These are phyloP conservation scores for Clitopilus passeckerianus DNA, from an alignment of 768 basidiomycete genomes.

Conservation along the genomic window DNA sequence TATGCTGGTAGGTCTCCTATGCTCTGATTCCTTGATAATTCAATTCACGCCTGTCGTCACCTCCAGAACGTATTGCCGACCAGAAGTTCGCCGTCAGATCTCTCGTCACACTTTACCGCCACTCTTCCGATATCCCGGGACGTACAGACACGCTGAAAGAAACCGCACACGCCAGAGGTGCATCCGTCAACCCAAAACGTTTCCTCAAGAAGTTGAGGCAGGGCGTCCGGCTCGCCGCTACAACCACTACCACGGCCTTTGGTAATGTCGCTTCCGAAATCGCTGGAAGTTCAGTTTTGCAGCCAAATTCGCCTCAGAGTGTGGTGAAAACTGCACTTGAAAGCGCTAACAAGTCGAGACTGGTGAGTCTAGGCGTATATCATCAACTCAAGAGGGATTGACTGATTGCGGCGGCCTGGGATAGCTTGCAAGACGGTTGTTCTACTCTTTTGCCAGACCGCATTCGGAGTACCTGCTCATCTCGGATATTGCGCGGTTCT, in stretches of 20 bases:
- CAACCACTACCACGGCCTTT: constrained; percentile 72
- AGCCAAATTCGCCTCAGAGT: constrained; percentile 82
- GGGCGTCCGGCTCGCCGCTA: constrained; percentile 68
- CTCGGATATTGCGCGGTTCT: constrained; percentile 68
- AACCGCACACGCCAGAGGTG: constrained; percentile 21
- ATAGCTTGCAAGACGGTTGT: constrained; percentile 79
- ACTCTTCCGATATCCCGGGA: constrained; percentile 71
- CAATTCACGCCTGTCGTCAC: background rate
- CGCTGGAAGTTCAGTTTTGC: constrained; percentile 67
- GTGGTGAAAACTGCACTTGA: constrained; percentile 76
- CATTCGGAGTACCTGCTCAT: constrained; percentile 55
- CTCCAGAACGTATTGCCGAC: constrained; percentile 69
- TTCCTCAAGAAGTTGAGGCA: constrained; percentile 68
- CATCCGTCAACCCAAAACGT: constrained; percentile 48
- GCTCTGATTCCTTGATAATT: background rate
- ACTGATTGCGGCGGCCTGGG: background rate
- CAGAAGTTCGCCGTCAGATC: constrained; percentile 76
- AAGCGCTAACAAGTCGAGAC: constrained; percentile 74
- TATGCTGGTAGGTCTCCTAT: constrained; percentile 27
- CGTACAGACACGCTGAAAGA: constrained; percentile 57
- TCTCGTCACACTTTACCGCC: constrained; percentile 71
- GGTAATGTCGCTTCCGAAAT: constrained; percentile 56
- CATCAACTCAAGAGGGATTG: constrained; percentile 4
- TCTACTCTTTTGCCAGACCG: constrained; percentile 74
- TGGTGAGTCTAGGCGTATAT: constrained; percentile 31